These are phyloP conservation scores for Candida easanensis DNA, from an alignment of 805 yeast genomes.

Conservation along the genomic window DNA sequence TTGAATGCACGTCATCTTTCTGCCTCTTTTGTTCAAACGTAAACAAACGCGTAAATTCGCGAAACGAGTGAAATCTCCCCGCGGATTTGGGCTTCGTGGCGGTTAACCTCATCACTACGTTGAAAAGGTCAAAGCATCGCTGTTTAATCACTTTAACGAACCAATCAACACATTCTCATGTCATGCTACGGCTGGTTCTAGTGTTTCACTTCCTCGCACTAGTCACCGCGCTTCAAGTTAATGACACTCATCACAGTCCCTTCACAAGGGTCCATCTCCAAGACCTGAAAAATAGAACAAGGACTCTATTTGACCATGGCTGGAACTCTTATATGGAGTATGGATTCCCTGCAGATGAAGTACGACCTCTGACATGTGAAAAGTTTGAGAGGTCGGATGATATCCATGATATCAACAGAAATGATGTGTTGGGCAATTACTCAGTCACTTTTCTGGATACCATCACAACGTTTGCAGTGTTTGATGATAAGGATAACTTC, in stretches of 20 bases:
- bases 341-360: constrained; percentile 84
- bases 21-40: constrained; percentile 17
- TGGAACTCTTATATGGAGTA: constrained; percentile 64
- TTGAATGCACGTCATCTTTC: constrained; percentile 1
- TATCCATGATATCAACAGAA: constrained; percentile 52
- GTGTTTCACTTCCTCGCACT: background rate
- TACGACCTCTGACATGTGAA: constrained; percentile 68
- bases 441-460: constrained; percentile 78
- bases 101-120: too few species aligned
- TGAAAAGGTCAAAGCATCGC: too few species aligned
- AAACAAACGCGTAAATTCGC: constrained; percentile 14
- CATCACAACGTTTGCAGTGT: constrained; percentile 71
- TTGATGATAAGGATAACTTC: constrained; percentile 62
- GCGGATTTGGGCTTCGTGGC: background rate
- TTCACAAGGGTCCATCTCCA: constrained; percentile 29
- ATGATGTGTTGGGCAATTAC: constrained; percentile 84
- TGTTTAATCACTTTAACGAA: background rate
- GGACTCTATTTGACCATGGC: constrained; percentile 64
- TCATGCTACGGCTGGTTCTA: background rate
- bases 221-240: background rate
- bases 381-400: constrained; percentile 66
- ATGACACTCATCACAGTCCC: constrained; percentile 7
- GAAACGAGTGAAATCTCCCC: background rate
- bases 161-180: background rate
- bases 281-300: constrained; percentile 43